phyloP scores from a whole-genome alignment of 192 early-diverging fungal genomes.

The Allomyces arbusculus region DNA sequence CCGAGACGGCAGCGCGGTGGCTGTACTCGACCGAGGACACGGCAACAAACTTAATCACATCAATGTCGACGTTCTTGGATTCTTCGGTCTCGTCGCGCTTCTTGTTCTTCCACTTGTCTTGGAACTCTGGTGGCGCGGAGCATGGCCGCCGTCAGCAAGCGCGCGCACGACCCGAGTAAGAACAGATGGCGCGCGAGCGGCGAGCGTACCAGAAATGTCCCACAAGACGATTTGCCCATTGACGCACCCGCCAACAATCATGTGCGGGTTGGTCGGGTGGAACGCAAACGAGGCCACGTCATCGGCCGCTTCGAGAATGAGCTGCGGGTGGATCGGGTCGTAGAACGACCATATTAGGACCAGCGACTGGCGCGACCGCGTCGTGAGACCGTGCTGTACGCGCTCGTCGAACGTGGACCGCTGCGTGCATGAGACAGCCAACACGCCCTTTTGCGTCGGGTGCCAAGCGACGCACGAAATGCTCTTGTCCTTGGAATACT shows the following conservation, averaged over 20 bases:
- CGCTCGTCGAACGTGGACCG: slow-evolving; percentile 29
- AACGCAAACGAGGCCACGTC: slow-evolving; percentile 33
- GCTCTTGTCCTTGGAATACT: slow-evolving; percentile 37
- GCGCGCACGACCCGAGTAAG: background rate
- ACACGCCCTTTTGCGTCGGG: slow-evolving; percentile 24
- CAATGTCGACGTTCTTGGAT: background rate
- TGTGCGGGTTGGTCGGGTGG: slow-evolving; percentile 28
- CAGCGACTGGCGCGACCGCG: slow-evolving; percentile 18
- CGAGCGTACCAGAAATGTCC: slow-evolving; percentile 22
- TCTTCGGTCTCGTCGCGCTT: slow-evolving; percentile 6
- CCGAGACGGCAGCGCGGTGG: slow-evolving; percentile 22
- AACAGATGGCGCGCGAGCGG: no score
- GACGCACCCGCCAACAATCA: slow-evolving; percentile 32
- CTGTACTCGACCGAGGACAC: slow-evolving; percentile 14
- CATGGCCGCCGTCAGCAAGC: no score
- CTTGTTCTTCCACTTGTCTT: slow-evolving; percentile 30
- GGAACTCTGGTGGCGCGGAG: slow-evolving; percentile 8
- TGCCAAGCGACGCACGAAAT: slow-evolving; percentile 42
- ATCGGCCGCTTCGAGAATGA: slow-evolving; percentile 40
- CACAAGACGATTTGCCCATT: slow-evolving; percentile 40
- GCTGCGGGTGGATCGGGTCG: slow-evolving; percentile 40
- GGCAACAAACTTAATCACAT: slow-evolving; percentile 18
- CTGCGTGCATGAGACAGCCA: slow-evolving; percentile 34
- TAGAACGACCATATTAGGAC: slow-evolving; percentile 44
- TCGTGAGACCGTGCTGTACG: slow-evolving; percentile 16